Base-by-base conservation (phyloP, 768 basidiomycete species). In the Boletus sp. region DNA sequence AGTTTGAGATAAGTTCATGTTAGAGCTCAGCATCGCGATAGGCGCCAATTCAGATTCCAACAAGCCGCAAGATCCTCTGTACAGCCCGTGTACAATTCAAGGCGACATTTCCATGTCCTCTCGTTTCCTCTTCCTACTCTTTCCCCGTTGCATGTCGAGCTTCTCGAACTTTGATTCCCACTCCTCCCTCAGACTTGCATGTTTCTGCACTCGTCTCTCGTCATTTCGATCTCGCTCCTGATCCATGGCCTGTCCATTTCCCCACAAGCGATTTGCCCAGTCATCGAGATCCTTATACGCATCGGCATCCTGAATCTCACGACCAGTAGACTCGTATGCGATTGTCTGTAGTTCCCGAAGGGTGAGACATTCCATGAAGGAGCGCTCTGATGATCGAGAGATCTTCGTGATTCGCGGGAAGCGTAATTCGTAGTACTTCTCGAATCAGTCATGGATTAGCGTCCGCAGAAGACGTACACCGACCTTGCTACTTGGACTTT, bases 321-420 rank as follows among this genome's bases (percentile, higher is more conserved):
- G 77, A 4, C 87, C 86, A 9, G 83, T 74, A 2, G 76, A 76
- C 15, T 78, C 75, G 28, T 76, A 78, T 0, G 87, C 89, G 54
- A 85, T 78, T 3, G 69, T 67, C 56, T 87, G 81, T 14, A 88
- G 70, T 18, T 77, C 76, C 20, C 77, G 70, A 4, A 86, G 73
- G 24, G 76, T 74, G 32, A 79, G 64, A 18, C 79, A 79, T 35
- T 86, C 83, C 35, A 67, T 73, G 86, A 89, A 92, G n/a, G 74
- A 67, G 17, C 92, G 81, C 57, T 92, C 89, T 24, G 67, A 71
- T 0, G 74, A 64, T 7, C 86, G 82, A 68, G 82, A 83, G 2
- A 86, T 72, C 67, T 94, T 94, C 35, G 80, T 79, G 32, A 95
- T 77, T 48, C 94, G 79, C 0, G 94, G 91, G 68, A 89, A 95